Base-by-base conservation (phyloP, 139 green algal genomes). In the Haematococcus lacustris region DNA sequence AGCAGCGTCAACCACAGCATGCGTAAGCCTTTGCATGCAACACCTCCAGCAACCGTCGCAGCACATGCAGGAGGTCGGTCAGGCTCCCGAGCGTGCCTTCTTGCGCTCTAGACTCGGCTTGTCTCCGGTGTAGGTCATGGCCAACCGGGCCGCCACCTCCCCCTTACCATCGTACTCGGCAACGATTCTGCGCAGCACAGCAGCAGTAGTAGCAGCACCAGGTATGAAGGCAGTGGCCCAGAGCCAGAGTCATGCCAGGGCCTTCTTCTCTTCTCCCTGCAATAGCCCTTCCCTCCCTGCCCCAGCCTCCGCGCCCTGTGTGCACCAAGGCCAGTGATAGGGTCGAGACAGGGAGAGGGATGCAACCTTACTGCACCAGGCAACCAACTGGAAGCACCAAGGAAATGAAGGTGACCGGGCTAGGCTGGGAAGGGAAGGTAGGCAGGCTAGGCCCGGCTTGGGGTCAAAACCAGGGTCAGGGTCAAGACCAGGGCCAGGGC, bases 101-200 rank as follows among this genome's bases (percentile, higher is more conserved):
- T 72, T 72, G 26, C 30, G 32, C 33, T 60, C 67, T 21, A 72
- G 1, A 33, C 30, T 72, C 2, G 67, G 67, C 43, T 72, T 72
- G 26, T n/a, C 47, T 2, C n/a, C 67, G 1, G 32, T 63, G 41
- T 72, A 72, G 13, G 67, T 43, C 30, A 72, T 43, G 32, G 30
- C 33, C 33, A 72, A 32, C 7, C 67, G 43, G 9, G 67, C 67
- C 41, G 41, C 9, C 43, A 72, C 41, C 41, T 63, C 67, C 25
- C 67, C 67, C 34, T 72, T 72, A 2, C 21, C 9, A 47, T 82
- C 72, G 51, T 82, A 78, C 62, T 78, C 61, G 33, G 28, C 34
- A 50, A 82, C 71, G 33, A 82, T 82, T 13, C 70, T 61, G 66
- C 66, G 39, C 30, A 39, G 40, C 17, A 30, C 9, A 50, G 7